Conservation (phyloP, 768 basidiomycete species). For the Lenzites betulinus region DNA sequence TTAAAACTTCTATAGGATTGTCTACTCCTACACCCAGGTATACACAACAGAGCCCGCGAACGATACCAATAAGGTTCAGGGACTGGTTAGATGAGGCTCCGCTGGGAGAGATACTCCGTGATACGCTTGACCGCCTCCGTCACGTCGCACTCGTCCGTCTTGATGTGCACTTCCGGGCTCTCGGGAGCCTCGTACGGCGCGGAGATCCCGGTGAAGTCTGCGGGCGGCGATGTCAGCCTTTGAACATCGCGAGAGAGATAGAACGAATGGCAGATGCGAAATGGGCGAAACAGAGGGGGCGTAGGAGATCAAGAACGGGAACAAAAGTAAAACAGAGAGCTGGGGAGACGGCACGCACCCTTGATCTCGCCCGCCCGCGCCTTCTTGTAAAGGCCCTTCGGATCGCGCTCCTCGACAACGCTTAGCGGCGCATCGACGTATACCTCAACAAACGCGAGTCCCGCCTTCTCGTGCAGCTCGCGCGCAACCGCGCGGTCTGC, state of each 20-base stretch:
- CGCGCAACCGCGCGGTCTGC: slow-evolving; percentile 84
- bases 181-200: slow-evolving; percentile 94
- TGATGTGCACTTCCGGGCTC: slow-evolving; percentile 88
- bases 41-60: not conserved
- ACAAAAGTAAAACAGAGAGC: too few species aligned
- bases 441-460: slow-evolving; percentile 88
- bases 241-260: too few species aligned
- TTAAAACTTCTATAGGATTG: not conserved
- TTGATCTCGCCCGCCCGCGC: slow-evolving; percentile 95
- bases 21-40: slow-evolving; percentile 14
- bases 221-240: not conserved
- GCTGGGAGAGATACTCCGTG: slow-evolving; percentile 70
- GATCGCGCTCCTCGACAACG: slow-evolving; percentile 90
- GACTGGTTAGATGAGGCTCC: slow-evolving; percentile 52
- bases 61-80: not conserved
- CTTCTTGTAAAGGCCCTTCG: slow-evolving; percentile 97
- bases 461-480: slow-evolving; percentile 71
- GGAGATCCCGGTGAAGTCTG: slow-evolving; percentile 98
- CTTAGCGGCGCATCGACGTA: slow-evolving; percentile 90
- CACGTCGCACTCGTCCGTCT: slow-evolving; percentile 80
- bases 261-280: too few species aligned
- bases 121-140: slow-evolving; percentile 77
- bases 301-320: not conserved
- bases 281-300: not conserved
- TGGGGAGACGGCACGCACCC: too few species aligned